Base-by-base conservation (phyloP, 495 filamentous ascomycete species). In the Parathielavia hyrcaniae region DNA sequence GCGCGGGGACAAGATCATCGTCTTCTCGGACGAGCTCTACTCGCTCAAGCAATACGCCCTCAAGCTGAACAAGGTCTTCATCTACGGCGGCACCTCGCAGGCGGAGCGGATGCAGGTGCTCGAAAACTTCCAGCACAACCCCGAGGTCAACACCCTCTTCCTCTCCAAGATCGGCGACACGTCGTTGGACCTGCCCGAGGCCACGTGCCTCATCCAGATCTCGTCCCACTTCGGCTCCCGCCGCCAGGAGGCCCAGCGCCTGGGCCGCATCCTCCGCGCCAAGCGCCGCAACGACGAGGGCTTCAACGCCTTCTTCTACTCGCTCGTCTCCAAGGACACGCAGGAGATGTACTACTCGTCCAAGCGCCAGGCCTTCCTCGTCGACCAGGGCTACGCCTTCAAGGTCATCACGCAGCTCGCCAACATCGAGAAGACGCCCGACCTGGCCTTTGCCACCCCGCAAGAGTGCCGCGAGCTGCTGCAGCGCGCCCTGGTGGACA, bases 231-330 rank as follows among this genome's bases (percentile, higher is more conserved):
- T 97, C 64, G 93, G 93, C 59, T 97, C 93, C 13, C 91, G 93
- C 60, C 87, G 93, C 71, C 93, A 99, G 69, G 93, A 99, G 70
- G 93, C 93, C 0, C 93, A 99, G 67, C 85, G 93, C 2, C 81
- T 99, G 1, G 93, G 93, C 12, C 87, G 93, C 38, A 99, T 99
- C 66, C 85, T 99, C 12, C 83, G 93, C 66, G 93, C 93, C 20
- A 99, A 99, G 71, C 85, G 93, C 35, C 80, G 95, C 60, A 97
- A 97, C 67, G 93, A 99, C 72, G 93, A 97, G 71, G 95, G 95
- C 19, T 99, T 99, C 75, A 99, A 99, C 73, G 93, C 93, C 0
- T 99, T 99, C 75, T 99, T 99, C 75, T 99, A 99, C 74, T 93
- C 89, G 0, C 79, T 99, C 5, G 93, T 99, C 34, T 93, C 88